Base-by-base conservation (phyloP, 495 filamentous ascomycete genomes). In the Penicillium angulare region DNA sequence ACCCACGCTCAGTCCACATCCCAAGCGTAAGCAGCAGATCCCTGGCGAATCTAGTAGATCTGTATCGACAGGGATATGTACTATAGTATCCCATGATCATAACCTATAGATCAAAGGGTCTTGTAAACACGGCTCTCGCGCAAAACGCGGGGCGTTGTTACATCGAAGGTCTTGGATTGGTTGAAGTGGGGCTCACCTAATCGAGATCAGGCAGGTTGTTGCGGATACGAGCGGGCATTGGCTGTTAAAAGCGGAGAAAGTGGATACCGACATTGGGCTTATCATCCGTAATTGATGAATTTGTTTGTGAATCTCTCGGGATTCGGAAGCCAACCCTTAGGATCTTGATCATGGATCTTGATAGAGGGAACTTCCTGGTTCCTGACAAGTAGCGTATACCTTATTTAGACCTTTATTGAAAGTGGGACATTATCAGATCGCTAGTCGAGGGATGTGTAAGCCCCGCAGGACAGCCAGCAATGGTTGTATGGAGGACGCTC, bases 131-230 rank as follows among this genome's bases (percentile, higher is more conserved):
- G 44, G 17, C 43, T 24, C 22, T 47, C 9, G 43, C 12, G 16
- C 17, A 27, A 53, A 48, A 53, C 47, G 54, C 57, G 57, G 57
- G 61, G 57, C 38, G 16, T 16, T 20, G 49, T 39, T 49, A 31
- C 13, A 45, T 49, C 32, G 27, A 49, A 16, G 32, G 43, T 20
- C 8, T 16, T 32, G 35, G 17, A 13, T 40, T 47, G 27, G 36
- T 10, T 24, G 32, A 57, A 31, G 50, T 55, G 61, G 55, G 23
- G 58, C 56, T n/a, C n/a, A 21, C 39, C 59, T 62, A 61, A 32
- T 43, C 52, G 21, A 2, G 33, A 55, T 56, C n/a, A 17, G 52
- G 61, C 42, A 64, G 55, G 58, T 64, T 45, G 58, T 62, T 49
- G 61, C 61, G 61, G 55, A 13, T 21, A 41, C 0, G 17, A 16